Base-by-base conservation (phyloP, 768 basidiomycete genomes). In the Boletus rufocinnamomeus region DNA sequence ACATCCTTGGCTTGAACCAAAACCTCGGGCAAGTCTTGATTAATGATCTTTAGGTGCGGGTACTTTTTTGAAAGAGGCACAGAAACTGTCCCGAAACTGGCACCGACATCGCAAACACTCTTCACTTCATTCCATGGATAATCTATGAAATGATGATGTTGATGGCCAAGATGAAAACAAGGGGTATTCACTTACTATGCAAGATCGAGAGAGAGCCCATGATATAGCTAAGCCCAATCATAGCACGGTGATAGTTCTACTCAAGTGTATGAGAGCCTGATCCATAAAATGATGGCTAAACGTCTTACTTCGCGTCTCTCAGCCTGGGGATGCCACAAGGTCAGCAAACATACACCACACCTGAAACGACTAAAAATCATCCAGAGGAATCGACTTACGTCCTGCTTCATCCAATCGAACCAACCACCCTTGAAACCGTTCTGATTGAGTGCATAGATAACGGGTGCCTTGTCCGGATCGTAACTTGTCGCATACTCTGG, bases 21-120 rank as follows among this genome's bases (percentile, higher is more conserved):
- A 11, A 74, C 66, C 27, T 66, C 63, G 14, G 72, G 71, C 25
- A 74, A 54, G 54, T 73, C 72, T 50, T 74, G 71, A 27, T 70
- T 41, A 9, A 45, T 46, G 34, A 74, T 64, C 40, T 65, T 69
- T 28, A 73, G 41, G 30, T 69, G 68, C 7, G 72, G 71, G 49
- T 63, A 62, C 44, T 54, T 61, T 54, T 60, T 73, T 4, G 68
- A 52, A 50, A 73, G 64, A 21, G 68, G 64, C 1, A 66, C 34
- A 43, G 73, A 71, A n/a, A 73, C 54, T 2, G 66, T 63, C 6
- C 72, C 72, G 6, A 68, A 28, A n/a, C 72, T 66, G 13, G 72
- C 64, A 6, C 72, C 72, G 23, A 73, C 58, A 49, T 73, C 72
- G 13, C 68, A 67, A 35, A 75, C 57, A 10, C 66, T 65, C 32